Evolutionary conservation across 73 alveolate species (phyloP).

Genomic region (Paramecium bursaria): DNA sequence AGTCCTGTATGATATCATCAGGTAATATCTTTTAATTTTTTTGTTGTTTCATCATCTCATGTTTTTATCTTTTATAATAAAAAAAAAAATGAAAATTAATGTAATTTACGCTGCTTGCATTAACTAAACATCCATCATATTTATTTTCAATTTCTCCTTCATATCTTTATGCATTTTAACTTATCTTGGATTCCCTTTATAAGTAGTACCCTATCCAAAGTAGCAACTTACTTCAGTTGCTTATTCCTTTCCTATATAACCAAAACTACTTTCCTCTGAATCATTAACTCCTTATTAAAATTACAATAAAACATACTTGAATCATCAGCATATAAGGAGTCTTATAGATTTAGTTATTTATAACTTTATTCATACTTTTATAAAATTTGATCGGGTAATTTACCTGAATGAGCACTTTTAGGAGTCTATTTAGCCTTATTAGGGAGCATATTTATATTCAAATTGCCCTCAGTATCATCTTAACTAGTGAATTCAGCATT

Average conservation of each 20-base stretch:
- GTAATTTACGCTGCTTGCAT: constrained; percentile 38
- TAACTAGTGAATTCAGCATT: constrained; percentile 24
- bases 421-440: background rate
- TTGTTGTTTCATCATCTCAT: constrained; percentile 14
- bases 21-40: background rate
- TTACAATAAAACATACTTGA: constrained; percentile 28
- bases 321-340: constrained; percentile 44
- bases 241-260: constrained; percentile 37
- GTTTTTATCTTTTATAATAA: constrained; percentile 6
- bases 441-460: constrained; percentile 43
- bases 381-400: constrained; percentile 25
- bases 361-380: constrained; percentile 43
- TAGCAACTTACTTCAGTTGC: constrained; percentile 62
- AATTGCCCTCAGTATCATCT: constrained; percentile 60
- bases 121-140: constrained; percentile 58
- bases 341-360: constrained; percentile 50
- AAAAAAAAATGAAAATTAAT: too few species aligned
- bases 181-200: background rate
- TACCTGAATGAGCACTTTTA: background rate
- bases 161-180: background rate
- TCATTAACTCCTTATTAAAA: constrained; percentile 47
- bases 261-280: constrained; percentile 58
- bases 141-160: constrained; percentile 41
- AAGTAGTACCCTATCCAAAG: background rate
- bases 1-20: background rate